These are phyloP conservation scores for Chlorella sp. DNA, from an alignment of 139 green algal genomes.

Conservation along the genomic window DNA sequence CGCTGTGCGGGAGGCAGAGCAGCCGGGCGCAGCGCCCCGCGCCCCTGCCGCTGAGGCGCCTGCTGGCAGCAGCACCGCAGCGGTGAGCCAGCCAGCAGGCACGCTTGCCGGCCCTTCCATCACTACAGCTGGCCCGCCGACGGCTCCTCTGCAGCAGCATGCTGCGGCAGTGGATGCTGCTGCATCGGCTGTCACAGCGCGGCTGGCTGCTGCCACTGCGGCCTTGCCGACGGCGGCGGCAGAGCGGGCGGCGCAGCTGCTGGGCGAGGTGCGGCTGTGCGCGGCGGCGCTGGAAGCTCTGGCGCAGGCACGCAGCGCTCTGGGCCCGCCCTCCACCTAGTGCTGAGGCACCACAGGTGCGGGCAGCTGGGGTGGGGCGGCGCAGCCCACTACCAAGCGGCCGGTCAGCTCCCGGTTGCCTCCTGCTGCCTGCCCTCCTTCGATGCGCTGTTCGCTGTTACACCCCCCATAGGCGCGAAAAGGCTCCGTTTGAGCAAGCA, in stretches of 20 bases:
- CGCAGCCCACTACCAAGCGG: no score
- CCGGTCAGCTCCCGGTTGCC: no score
- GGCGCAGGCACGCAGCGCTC: background rate
- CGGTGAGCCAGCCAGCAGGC: background rate
- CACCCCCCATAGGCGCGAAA: no score
- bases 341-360: no score
- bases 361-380: no score
- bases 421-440: no score
- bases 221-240: background rate
- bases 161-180: background rate
- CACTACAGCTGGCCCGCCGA: no score
- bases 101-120: no score
- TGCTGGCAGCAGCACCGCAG: background rate
- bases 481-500: no score
- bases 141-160: background rate
- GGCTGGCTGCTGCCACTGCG: background rate
- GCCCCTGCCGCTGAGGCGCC: background rate
- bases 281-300: constrained; percentile 12
- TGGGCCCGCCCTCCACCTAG: background rate
- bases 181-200: background rate
- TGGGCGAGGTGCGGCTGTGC: constrained; percentile 19
- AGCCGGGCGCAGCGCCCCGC: background rate
- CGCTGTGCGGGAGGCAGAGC: constrained; percentile 3
- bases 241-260: background rate
- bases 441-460: no score